phyloP scores from a whole-genome alignment of 805 yeast genomes.

The Blastobotrys americana region DNA sequence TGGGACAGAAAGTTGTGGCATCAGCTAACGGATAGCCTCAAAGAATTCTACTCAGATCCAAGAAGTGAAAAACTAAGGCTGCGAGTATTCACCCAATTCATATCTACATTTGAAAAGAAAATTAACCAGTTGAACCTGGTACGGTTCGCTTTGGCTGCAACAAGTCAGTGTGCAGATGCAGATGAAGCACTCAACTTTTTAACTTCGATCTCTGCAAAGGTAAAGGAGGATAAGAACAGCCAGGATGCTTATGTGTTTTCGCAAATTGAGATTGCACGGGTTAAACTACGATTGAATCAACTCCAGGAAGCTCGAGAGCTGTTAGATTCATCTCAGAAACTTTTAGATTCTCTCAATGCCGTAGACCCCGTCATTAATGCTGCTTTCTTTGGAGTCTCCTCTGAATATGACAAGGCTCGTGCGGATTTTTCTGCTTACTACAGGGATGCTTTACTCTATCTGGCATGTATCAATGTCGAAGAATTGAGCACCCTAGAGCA shows the following conservation, averaged over 20 bases:
- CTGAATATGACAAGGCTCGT: constrained; percentile 66
- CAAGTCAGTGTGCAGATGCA: constrained; percentile 36
- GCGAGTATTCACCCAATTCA: constrained; percentile 64
- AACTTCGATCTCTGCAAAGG: constrained; percentile 37
- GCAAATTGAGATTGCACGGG: constrained; percentile 68
- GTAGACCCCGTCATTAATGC: constrained; percentile 64
- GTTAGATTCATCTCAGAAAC: constrained; percentile 52
- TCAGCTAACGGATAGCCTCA: constrained; percentile 70
- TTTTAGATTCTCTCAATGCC: constrained; percentile 51
- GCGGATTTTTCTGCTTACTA: constrained; percentile 78
- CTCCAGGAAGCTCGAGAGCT: constrained; percentile 57
- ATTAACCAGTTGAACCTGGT: constrained; percentile 75
- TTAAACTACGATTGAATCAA: constrained; percentile 49
- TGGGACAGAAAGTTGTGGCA: constrained; percentile 93
- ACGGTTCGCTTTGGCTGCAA: constrained; percentile 57
- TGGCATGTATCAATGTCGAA: constrained; percentile 60
- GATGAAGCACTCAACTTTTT: constrained; percentile 49
- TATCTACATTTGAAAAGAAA: constrained; percentile 56
- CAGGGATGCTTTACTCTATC: constrained; percentile 68
- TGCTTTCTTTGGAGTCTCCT: constrained; percentile 71
- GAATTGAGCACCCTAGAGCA: constrained; percentile 36
- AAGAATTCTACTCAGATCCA: constrained; percentile 51
- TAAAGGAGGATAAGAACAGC: constrained; percentile 33
- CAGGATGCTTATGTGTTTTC: constrained; percentile 49
- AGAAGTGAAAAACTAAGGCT: constrained; percentile 50